Percentiles rank a stretch among this genome's conserved stretches.
Evolutionary conservation across 768 basidiomycete genomes (phyloP).

Genomic region (Gelatoporia subvermispora): DNA sequence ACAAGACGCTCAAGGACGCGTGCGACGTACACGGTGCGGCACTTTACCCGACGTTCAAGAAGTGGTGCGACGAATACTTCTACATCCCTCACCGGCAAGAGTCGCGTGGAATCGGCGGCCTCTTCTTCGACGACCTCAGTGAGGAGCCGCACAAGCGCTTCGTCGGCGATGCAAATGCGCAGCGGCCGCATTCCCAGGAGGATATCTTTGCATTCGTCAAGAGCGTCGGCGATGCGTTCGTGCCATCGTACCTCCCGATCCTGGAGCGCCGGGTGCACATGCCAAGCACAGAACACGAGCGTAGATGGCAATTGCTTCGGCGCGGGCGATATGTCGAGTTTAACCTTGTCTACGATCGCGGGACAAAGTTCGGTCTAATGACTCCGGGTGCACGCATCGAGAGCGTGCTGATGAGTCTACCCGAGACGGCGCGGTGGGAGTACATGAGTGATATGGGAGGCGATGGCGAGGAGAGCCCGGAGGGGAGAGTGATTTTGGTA

Average conservation of each 20-base stretch:
- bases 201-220: conserved; percentile 77
- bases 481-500: conserved; percentile 47
- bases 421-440: conserved; percentile 66
- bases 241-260: conserved; percentile 90
- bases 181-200: conserved; percentile 52
- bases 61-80: conserved; percentile 98
- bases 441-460: conserved; percentile 53
- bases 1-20: conserved; percentile 66
- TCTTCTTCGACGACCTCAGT: conserved; percentile 95
- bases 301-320: conserved; percentile 91
- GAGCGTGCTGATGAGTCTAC: conserved; percentile 62
- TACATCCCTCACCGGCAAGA: conserved; percentile 85
- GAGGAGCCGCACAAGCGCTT: conserved; percentile 63
- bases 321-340: conserved; percentile 91
- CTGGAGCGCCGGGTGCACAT: conserved; percentile 51
- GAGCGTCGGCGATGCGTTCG: conserved; percentile 70
- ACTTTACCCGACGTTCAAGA: conserved; percentile 79
- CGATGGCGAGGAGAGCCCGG: conserved; percentile 40
- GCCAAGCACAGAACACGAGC: conserved; percentile 57
- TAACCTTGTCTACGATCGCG: conserved; percentile 64
- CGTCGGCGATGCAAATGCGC: conserved; percentile 23
- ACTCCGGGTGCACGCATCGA: conserved; percentile 59
- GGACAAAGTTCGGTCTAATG: conserved; percentile 60
- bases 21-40: conserved; percentile 67
- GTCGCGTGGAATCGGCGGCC: conserved; percentile 84